Evolutionary conservation across 768 basidiomycete genomes (phyloP).

Genomic region (Imleria badia): DNA sequence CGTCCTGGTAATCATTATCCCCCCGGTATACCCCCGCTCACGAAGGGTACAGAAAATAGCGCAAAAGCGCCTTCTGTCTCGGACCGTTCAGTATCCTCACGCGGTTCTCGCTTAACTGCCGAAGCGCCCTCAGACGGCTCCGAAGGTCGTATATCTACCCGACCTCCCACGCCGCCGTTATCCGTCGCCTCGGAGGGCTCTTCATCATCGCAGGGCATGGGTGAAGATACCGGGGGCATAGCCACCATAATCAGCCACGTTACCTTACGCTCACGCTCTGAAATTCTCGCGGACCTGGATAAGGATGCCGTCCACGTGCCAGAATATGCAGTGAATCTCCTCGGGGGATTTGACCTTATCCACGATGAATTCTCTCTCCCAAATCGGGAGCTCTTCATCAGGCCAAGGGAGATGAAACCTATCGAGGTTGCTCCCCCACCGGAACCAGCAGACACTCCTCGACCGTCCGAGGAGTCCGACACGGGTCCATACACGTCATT

Average conservation of each 20-base stretch:
- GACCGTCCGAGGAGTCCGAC: conserved; percentile 35
- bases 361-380: conserved; percentile 34
- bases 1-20: conserved; percentile 18
- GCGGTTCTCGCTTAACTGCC: conserved; percentile 23
- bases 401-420: conserved; percentile 30
- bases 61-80: conserved; percentile 17
- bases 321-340: conserved; percentile 44
- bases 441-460: conserved; percentile 13
- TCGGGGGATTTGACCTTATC: conserved; percentile 42
- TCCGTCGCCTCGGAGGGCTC: conserved; percentile 27
- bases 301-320: conserved; percentile 40
- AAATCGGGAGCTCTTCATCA: conserved; percentile 31
- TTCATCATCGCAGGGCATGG: conserved; percentile 22
- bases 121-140: conserved; percentile 19
- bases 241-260: conserved; percentile 39
- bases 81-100: conserved; percentile 17
- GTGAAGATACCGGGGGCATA: conserved; percentile 26
- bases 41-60: conserved; percentile 19
- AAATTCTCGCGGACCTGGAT: conserved; percentile 37
- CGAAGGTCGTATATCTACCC: conserved; percentile 26
- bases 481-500: conserved; percentile 34
- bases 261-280: conserved; percentile 35
- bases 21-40: conserved; percentile 14
- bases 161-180: conserved; percentile 30
- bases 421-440: conserved; percentile 29